Evolutionary conservation across 352 stramenopile species (phyloP), one percentile per base, ranked within the genome.

Genomic region (Globisporangium echinulatum): DNA sequence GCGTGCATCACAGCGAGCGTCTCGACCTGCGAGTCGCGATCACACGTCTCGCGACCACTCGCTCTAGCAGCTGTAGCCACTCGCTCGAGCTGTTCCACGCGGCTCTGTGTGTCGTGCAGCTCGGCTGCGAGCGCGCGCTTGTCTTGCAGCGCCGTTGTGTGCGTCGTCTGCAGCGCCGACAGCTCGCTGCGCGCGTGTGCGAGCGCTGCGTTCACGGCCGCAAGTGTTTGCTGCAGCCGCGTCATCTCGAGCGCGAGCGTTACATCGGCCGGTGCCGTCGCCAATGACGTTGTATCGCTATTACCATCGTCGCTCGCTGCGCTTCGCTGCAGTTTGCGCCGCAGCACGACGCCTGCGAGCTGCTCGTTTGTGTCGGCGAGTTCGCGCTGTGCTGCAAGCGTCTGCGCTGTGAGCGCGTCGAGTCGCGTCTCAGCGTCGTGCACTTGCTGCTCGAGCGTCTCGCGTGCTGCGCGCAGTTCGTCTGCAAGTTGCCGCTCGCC

Each of bases 291-390:
- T 33, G 25, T 33, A 33, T 33, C 25, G 25, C 25, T 33, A 33
- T 33, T 33, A 33, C 25, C 25, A 33, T 33, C 25, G 25, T 33
- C 25, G 25, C 25, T 33, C 25, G 25, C 25, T 33, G 25, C 25
- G 25, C 25, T 33, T 33, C 25, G 25, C 25, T 33, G 46, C 5
- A 88, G 78, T 15, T 79, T 80, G 39, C 70, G 67, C 58, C 81
- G 76, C 58, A 74, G 4, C 6, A 56, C 64, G 7, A 83, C 46
- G 25, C 82, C 78, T 38, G 79, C 61, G n/a, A 85, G 73, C 37
- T 92, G 75, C 52, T 85, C 70, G 44, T 85, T 80, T 56, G 87
- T 55, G 25, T 74, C 64, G 2, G 49, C 52, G 36, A 88, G 25
- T 25, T 83, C 66, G 1, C 72, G 62, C 11, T 69, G 58, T 7